Evolutionary conservation across 2,329 filamentous ascomycete species (phyloP).

Genomic region (Mycosphaerelloides madeirae): DNA sequence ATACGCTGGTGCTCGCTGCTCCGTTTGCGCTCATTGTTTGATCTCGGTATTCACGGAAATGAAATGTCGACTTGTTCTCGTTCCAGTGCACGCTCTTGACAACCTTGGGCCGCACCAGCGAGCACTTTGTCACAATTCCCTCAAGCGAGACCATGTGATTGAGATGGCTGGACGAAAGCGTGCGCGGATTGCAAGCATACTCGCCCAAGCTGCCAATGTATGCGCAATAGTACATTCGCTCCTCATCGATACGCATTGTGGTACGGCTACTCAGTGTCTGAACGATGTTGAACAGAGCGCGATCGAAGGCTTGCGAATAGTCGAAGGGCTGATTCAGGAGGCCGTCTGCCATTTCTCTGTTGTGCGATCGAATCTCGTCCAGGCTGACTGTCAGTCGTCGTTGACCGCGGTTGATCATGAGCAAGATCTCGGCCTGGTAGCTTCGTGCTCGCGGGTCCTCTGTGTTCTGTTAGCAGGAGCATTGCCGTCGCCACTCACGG

Average conservation of each 20-base stretch:
- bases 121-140: conserved; percentile 95
- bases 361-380: conserved; percentile 88
- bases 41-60: conserved; percentile 86
- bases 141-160: conserved; percentile 97
- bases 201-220: conserved; percentile 94
- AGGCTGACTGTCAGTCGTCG: conserved; percentile 60
- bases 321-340: conserved; percentile 85
- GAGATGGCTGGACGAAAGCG: conserved; percentile 78
- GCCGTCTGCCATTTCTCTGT: conserved; percentile 70
- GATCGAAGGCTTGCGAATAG: conserved; percentile 80
- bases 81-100: conserved; percentile 97
- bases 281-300: conserved; percentile 83
- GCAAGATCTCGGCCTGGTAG: conserved; percentile 84
- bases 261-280: conserved; percentile 71
- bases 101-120: conserved; percentile 92
- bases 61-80: conserved; percentile 78
- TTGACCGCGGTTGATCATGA: conserved; percentile 61
- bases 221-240: conserved; percentile 89
- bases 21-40: conserved; percentile 93
- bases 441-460: conserved; percentile 60
- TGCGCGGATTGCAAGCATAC: conserved; percentile 89
- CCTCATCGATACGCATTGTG: conserved; percentile 68
- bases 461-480: conserved; percentile 27
- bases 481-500: not conserved
- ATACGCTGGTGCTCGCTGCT: conserved; percentile 82